Evolutionary conservation across 257 asterid species (phyloP), one percentile per base, ranked within the genome.

Genomic region (Solanum megistacrolobum): DNA sequence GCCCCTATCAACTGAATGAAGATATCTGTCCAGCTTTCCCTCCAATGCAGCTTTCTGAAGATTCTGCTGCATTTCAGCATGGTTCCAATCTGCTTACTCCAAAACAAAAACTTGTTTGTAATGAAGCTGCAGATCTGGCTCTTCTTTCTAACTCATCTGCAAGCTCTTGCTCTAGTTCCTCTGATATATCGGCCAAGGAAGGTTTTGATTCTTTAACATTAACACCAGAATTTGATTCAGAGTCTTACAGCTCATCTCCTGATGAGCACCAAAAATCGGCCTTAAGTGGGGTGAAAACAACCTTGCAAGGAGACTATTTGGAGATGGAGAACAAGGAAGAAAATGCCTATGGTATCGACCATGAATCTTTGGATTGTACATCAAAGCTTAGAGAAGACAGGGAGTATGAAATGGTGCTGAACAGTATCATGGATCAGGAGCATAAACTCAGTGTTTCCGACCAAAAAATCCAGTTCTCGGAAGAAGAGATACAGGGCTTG

Each of bases 201-300:
- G 93, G 91, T 86, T 94, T 94, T 58, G 91, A 93, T 74, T 93
- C 90, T 86, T 92, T 95, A 43, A 27, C 86, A 38, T 25, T 90
- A 87, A 95, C 95, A 34, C 92, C 98, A 4, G 98, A 95, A 90
- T 95, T 96, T 71, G 99, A 96, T 89, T 90, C 95, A 14, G 99
- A 94, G 76, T 90, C 96, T 41, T 94, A 58, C 41, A 73, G 88
- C 86, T 85, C 89, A 14, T 90, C 94, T 87, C 85, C 91, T 31
- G 29, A 66, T 71, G 92, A 83, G 58, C 86, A 83, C 60, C 62
- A 76, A 55, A 84, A 88, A 60, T 85, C 91, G 2, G 73, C 43
- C 88, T 65, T 79, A 3, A 58, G 13, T 23, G 81, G 34, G 74
- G 84, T 86, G 83, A 88, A 83, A 12, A 89, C 86, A 86, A 81